These are phyloP conservation scores for Trypanosomatidae sp. DNA, from an alignment of 208 protist species.

Conservation along the genomic window DNA sequence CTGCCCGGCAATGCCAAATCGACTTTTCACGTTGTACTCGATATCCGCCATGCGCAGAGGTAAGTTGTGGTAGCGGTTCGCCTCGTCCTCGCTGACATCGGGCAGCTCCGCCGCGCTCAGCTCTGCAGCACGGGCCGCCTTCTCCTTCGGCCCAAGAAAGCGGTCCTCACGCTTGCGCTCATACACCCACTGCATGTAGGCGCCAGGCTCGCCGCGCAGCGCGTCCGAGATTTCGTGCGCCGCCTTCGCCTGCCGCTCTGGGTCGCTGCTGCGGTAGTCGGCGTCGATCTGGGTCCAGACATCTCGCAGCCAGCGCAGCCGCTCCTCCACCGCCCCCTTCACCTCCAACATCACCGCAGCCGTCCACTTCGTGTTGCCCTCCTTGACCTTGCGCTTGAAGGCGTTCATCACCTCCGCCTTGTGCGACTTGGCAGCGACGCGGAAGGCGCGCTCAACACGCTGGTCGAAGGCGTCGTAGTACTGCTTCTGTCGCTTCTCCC, in stretches of 20 bases:
- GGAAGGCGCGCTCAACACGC: slow-evolving; percentile 81
- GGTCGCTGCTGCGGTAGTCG: slow-evolving; percentile 79
- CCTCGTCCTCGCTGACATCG: slow-evolving; percentile 76
- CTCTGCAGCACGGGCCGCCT: slow-evolving; percentile 38
- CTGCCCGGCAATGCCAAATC: slow-evolving; percentile 76
- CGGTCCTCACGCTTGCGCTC: slow-evolving; percentile 66
- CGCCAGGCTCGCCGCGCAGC: slow-evolving; percentile 68
- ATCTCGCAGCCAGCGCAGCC: slow-evolving; percentile 76
- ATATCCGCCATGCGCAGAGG: slow-evolving; percentile 71
- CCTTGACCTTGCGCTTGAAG: slow-evolving; percentile 69
- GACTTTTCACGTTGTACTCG: slow-evolving; percentile 64
- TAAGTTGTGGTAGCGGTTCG: slow-evolving; percentile 74
- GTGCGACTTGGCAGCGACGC: slow-evolving; percentile 52
- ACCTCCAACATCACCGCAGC: slow-evolving; percentile 66
- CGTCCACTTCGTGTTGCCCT: slow-evolving; percentile 55
- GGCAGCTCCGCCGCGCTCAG: slow-evolving; percentile 59
- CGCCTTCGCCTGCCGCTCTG: slow-evolving; percentile 55
- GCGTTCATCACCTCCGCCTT: slow-evolving; percentile 81
- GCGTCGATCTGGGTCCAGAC: slow-evolving; percentile 89
- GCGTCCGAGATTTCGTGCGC: slow-evolving; percentile 74
- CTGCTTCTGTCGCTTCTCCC: slow-evolving; percentile 65
- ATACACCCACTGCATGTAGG: slow-evolving; percentile 90
- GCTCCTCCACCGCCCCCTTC: slow-evolving; percentile 56
- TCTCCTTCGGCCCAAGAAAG: slow-evolving; percentile 58
- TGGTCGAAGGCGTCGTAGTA: slow-evolving; percentile 86